Evolutionary conservation across 225 moss, liverwort and hornwort genomes (phyloP), one percentile per base, ranked within the genome.

Genomic region (Climacium dendroides): DNA sequence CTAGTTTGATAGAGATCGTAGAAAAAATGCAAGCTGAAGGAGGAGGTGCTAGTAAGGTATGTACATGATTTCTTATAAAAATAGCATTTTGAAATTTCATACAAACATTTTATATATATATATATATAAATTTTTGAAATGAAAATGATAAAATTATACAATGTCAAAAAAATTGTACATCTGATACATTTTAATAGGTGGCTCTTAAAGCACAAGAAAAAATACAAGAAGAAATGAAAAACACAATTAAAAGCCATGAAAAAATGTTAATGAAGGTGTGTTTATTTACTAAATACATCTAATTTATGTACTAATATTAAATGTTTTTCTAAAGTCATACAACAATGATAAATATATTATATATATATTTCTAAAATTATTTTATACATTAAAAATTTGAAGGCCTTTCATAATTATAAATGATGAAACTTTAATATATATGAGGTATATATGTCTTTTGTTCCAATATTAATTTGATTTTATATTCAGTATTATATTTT

Each of bases 201-300:
- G 7, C 50, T 43, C 9, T 79, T 14, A 72, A 87, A 77, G 78
- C 53, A 63, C 86, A 88, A 85, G 84, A 81, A 78, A 88, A 88
- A 81, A n/a, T 12, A 16, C 83, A 89, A 91, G 74, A 55, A 48
- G 45, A 93, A 45, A 89, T 95, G 90, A 95, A 83, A 55, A 80
- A 87, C n/a, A 94, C 94, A 30, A 70, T 97, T 37, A 97, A 95
- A 81, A 96, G 96, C 63, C 97, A 97, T 90, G 96, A 97, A 52
- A 96, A 95, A 87, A 93, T 97, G 94, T 80, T 97, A 47, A 39
- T 94, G 25, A 96, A 97, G 96, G 97, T 97, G 74, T 7, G 19
- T 4, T n/a, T 5, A 15, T 17, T 37, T 16, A 28, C 7, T 20
- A 18, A 61, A 23, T n/a, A 60, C 7, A 19, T 39, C 5, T 52